Evolutionary conservation across 495 filamentous ascomycete genomes (phyloP).

Genomic region (Beverwykella pulmonaria): DNA sequence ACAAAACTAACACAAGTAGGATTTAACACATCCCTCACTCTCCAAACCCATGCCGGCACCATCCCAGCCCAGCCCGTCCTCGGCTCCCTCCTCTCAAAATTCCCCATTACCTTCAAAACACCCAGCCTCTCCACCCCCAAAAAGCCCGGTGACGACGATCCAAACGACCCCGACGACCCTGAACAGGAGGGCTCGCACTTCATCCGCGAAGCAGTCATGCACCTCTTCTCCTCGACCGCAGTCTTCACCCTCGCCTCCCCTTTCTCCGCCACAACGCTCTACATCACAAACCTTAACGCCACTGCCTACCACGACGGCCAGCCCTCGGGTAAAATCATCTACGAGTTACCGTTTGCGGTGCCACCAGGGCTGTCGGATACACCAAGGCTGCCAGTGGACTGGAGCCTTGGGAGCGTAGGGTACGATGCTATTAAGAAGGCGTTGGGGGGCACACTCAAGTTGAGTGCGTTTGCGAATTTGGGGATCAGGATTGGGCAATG

Average conservation of each 20-base stretch:
- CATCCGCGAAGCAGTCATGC: conserved; percentile 80
- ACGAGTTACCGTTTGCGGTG: conserved; percentile 72
- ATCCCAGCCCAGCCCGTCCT: conserved; percentile 75
- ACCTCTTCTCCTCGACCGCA: conserved; percentile 83
- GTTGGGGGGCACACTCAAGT: conserved; percentile 76
- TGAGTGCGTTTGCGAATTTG: conserved; percentile 77
- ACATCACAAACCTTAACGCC: conserved; percentile 76
- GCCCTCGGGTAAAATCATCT: conserved; percentile 72
- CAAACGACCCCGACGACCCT: conserved; percentile 48
- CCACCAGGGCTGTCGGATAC: conserved; percentile 71
- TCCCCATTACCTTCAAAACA: conserved; percentile 68
- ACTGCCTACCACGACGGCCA: conserved; percentile 82
- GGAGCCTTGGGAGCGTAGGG: conserved; percentile 74
- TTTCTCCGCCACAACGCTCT: conserved; percentile 67
- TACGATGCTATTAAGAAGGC: conserved; percentile 79
- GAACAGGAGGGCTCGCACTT: conserved; percentile 55
- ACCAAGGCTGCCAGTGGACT: conserved; percentile 78
- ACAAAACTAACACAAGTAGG: conserved; percentile 46
- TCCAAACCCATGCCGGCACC: conserved; percentile 67
- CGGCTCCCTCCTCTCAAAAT: conserved; percentile 68
- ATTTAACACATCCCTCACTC: conserved; percentile 73
- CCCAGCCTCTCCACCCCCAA: conserved; percentile 64
- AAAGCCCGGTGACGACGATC: conserved; percentile 50
- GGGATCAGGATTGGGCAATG: conserved; percentile 72
- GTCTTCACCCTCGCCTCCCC: conserved; percentile 84